phyloP scores from a whole-genome alignment of 2,329 filamentous ascomycete species.

The Fusarium sp. region DNA sequence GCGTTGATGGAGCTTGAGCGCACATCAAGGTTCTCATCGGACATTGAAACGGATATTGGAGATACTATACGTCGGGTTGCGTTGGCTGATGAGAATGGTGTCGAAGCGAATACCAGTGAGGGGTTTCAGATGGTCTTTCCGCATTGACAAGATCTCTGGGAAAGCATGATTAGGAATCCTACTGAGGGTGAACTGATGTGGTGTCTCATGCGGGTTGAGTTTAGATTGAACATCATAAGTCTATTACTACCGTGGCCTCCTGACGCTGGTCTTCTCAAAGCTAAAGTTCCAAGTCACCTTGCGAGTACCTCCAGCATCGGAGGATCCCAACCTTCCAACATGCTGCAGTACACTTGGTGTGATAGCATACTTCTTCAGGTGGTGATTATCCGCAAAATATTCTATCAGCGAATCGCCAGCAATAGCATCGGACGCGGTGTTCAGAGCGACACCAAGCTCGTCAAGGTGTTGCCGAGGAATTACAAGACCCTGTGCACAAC shows the following conservation, averaged over 20 bases:
- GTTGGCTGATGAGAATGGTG: neutral
- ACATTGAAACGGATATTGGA: neutral
- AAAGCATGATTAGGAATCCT: neutral
- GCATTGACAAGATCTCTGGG: neutral
- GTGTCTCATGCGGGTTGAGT: no score
- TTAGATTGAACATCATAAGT: neutral
- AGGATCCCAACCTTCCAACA: slow-evolving; percentile 42
- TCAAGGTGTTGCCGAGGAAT: slow-evolving; percentile 42
- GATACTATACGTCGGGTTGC: neutral
- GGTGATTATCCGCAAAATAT: slow-evolving; percentile 35
- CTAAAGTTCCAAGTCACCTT: slow-evolving; percentile 46
- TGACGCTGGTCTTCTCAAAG: slow-evolving; percentile 31
- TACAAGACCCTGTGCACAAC: slow-evolving; percentile 47
- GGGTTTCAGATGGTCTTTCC: neutral
- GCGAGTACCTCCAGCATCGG: slow-evolving; percentile 28
- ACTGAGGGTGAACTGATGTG: neutral
- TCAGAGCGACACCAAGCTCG: slow-evolving; percentile 25
- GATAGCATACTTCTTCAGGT: slow-evolving; percentile 44
- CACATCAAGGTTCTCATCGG: neutral
- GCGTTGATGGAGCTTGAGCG: neutral
- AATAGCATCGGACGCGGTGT: slow-evolving; percentile 29
- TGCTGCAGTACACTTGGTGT: slow-evolving; percentile 47
- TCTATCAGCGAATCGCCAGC: slow-evolving; percentile 46
- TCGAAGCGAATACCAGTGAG: neutral
- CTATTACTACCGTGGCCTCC: neutral